Percentiles rank a stretch among this genome's conserved stretches.
These are phyloP conservation scores for Tremellales sp. DNA, from an alignment of 1,284 basidiomycete genomes.

Conservation along the genomic window DNA sequence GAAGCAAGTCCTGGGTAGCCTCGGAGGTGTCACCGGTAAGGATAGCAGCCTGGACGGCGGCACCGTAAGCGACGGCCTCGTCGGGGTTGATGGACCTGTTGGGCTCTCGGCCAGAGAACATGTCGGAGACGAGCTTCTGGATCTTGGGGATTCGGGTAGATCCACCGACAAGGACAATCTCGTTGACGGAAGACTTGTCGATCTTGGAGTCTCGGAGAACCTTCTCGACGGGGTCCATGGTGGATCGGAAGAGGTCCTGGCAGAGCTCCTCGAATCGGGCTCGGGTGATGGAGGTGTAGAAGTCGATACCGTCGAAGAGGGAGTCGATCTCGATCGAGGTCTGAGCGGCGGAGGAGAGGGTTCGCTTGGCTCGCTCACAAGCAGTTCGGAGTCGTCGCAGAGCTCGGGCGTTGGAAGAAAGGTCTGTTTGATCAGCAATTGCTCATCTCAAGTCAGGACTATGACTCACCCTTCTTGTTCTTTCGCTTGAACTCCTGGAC, in stretches of 20 bases:
- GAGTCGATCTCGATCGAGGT: slow-evolving; percentile 99
- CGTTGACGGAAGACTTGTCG: slow-evolving; percentile 70
- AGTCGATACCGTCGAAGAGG: slow-evolving; percentile 83
- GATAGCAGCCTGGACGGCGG: slow-evolving; percentile 93
- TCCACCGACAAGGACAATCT: slow-evolving; percentile 98
- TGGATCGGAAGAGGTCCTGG: slow-evolving; percentile 88
- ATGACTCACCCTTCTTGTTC: slow-evolving; percentile 68
- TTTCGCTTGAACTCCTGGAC: slow-evolving; percentile 67
- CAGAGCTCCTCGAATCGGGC: slow-evolving; percentile 99
- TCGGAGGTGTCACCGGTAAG: slow-evolving; percentile 97
- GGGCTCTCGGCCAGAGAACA: slow-evolving; percentile 92
- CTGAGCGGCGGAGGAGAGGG: slow-evolving; percentile 94
- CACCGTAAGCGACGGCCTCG: slow-evolving; percentile 92
- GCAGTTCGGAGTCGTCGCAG: slow-evolving; percentile 91
- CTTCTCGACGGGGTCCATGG: slow-evolving; percentile 96
- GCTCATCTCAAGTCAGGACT: slow-evolving; percentile 17
- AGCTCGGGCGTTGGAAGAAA: slow-evolving; percentile 92
- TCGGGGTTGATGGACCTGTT: slow-evolving; percentile 99
- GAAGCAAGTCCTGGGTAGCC: slow-evolving; percentile 93
- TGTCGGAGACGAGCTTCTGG: slow-evolving; percentile 95
- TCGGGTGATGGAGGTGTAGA: slow-evolving; percentile 94
- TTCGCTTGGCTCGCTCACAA: slow-evolving; percentile 99
- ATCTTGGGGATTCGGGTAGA: slow-evolving; percentile 99
- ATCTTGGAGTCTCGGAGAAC: slow-evolving; percentile 99
- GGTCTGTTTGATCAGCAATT: slow-evolving; percentile 63